Evolutionary conservation across 768 basidiomycete genomes (phyloP), one percentile per base, ranked within the genome.

Genomic region (Lepiota brunneoincarnata): DNA sequence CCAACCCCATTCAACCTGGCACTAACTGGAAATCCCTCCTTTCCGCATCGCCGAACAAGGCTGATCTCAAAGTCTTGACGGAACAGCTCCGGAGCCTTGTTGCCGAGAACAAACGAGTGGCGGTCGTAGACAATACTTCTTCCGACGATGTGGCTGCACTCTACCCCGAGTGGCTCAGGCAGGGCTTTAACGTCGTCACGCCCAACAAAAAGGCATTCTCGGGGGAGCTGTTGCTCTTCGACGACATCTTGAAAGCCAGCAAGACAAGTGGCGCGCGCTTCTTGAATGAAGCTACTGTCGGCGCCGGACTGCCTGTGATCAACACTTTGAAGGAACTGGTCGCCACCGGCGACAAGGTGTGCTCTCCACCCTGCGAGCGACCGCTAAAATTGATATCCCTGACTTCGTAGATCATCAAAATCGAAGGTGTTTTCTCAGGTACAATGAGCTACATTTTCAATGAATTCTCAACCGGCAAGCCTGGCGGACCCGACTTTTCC

Each of bases 381-480:
- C 4, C 20, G 18, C 18, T 44, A 39, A 36, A 24, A 39, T 12
- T 59, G n/a, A 1, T 45, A 31, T 46, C 6, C 3, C 12, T 38
- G 6, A 31, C 17, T 12, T 14, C 43, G 21, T 56, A 91, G 87
- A 75, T 96, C 58, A 73, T 78, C 63, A 96, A 92, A 76, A 91
- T 98, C 59, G 97, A 99, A 69, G 97, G 97, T 36, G 97, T 98
- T 18, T 92, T 99, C 70, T 94, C 91, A 4, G 97, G 97, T 7
- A 99, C 97, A 2, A 84, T 99, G 79, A 93, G 89, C 67, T 99
- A 98, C 75, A 98, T 99, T 73, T 99, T 99, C 80, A 98, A 98
- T 74, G 86, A 93, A 58, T 92, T 94, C 74, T 87, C 91, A 2
- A 86, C 83, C 3, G 84, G 82, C 1, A 77, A 79, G 42, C 72